Base-by-base conservation (phyloP, 2,329 filamentous ascomycete genomes). In the Scedosporium apiospermum region DNA sequence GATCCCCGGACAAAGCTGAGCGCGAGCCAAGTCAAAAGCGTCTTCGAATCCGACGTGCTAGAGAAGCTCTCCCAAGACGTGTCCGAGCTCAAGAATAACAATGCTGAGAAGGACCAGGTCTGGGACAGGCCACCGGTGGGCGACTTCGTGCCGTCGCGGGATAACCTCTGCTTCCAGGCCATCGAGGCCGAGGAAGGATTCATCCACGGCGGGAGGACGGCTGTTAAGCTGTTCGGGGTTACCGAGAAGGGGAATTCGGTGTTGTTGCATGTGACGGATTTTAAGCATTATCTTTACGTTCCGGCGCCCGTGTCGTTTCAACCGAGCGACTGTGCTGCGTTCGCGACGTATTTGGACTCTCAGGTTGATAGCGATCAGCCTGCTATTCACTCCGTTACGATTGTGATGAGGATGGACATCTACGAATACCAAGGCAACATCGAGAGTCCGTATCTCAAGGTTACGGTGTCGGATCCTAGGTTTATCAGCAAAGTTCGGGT, bases 51-150 rank as follows among this genome's bases (percentile, higher is more conserved):
- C 64, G 92, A 97, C 72, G 91, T 96, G 2, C 82, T 99, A 65
- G 93, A 97, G 80, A 96, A 96, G 79, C 84, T 99, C 75, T 95
- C 91, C 65, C 93, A 98, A 75, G 92, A 97, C 71, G 93, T 98
- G 65, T 88, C 85, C 26, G 89, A 88, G 21, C 80, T 96, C 67
- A 96, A 93, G 79, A 82, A 90, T 69, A 90, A 83, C 74, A 98
- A 96, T 75, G 82, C 90, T 2, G 95, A 99, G 72, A 96, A 88
- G 73, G 93, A 98, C 73, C 95, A 99, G 74, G 83, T 91, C 71
- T 99, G 95, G 96, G 87, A 88, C 57, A 80, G 83, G 1, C 83
- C 83, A 5, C 79, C 81, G 0, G 77, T 84, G 4, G 73, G 72
- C n/a, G 73, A 77, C 62, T 85, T 84, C 64, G 67, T 76, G 64